phyloP scores from a whole-genome alignment of 208 protist species.

The Acanthamoeba sp. region DNA sequence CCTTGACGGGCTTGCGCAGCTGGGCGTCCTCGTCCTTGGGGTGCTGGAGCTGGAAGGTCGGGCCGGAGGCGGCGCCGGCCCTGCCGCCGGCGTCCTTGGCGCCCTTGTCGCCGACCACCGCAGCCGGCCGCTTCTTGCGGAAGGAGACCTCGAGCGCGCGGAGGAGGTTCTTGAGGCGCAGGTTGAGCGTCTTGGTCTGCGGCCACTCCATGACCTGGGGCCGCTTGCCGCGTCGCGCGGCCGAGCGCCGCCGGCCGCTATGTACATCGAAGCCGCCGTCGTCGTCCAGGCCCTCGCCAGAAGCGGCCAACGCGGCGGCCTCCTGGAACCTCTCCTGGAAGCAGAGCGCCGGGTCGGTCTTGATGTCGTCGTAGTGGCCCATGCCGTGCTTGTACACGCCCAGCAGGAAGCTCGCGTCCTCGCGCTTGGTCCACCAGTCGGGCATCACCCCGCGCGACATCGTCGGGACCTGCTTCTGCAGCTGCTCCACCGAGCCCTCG shows the following conservation, averaged over 20 bases:
- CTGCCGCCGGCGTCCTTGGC: neutral
- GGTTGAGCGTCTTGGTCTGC: constrained; percentile 55
- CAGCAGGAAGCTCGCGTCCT: constrained; percentile 76
- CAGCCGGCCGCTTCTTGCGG: neutral
- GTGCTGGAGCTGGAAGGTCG: neutral
- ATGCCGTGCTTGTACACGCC: constrained; percentile 84
- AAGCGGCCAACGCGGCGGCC: neutral
- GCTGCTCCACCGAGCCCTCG: constrained; percentile 32
- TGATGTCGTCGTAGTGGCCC: constrained; percentile 79
- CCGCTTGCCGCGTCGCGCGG: constrained; percentile 13
- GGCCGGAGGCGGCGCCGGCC: neutral
- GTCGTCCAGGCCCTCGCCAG: neutral
- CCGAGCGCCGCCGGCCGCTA: constrained; percentile 6
- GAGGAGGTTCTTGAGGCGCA: constrained; percentile 56
- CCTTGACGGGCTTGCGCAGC: constrained; percentile 55
- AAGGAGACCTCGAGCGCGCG: constrained; percentile 47
- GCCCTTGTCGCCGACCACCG: neutral
- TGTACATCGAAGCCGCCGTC: constrained; percentile 3
- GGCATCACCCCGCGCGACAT: constrained; percentile 30
- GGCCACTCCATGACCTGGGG: constrained; percentile 54
- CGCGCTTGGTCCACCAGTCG: constrained; percentile 46
- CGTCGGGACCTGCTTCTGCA: constrained; percentile 66
- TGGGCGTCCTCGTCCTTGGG: neutral
- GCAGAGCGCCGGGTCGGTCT: constrained; percentile 74
- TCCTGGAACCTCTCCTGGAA: constrained; percentile 71